Evolutionary conservation across 1,284 basidiomycete genomes (phyloP).

Genomic region (Phellopilus nigrolimitatus): DNA sequence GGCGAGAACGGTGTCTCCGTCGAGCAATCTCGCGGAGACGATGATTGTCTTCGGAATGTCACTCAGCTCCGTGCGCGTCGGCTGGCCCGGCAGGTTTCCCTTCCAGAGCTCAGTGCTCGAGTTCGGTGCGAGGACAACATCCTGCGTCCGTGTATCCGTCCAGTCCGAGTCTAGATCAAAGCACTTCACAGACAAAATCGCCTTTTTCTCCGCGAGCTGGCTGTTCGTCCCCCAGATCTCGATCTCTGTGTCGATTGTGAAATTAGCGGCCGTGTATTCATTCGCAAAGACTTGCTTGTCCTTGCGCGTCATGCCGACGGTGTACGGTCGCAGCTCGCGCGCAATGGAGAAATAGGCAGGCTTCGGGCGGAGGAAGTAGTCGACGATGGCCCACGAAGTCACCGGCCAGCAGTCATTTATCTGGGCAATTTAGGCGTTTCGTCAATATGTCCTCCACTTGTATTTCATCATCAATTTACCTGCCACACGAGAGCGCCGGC

Average conservation of each 20-base stretch:
- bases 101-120: constrained; percentile 79
- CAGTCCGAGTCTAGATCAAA: constrained; percentile 67
- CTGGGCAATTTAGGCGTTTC: constrained; percentile 29
- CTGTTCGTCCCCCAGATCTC: constrained; percentile 86
- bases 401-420: constrained; percentile 82
- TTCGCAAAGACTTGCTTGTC: constrained; percentile 57
- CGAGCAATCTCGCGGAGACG: constrained; percentile 70
- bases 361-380: constrained; percentile 75
- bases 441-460: neutral
- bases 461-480: constrained; percentile 35
- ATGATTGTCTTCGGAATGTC: constrained; percentile 66
- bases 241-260: constrained; percentile 60
- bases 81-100: constrained; percentile 66
- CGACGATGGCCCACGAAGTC: constrained; percentile 75
- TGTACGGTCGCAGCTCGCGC: constrained; percentile 66
- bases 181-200: constrained; percentile 58
- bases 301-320: constrained; percentile 78
- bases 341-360: constrained; percentile 69
- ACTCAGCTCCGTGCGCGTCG: constrained; percentile 57
- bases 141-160: constrained; percentile 46
- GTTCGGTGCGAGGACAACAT: constrained; percentile 61
- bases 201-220: constrained; percentile 52
- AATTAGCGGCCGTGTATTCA: constrained; percentile 56
- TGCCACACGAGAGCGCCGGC: constrained; percentile 81
- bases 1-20: constrained; percentile 55